phyloP scores from a whole-genome alignment of 768 basidiomycete species.

The Lyophyllum semitale region DNA sequence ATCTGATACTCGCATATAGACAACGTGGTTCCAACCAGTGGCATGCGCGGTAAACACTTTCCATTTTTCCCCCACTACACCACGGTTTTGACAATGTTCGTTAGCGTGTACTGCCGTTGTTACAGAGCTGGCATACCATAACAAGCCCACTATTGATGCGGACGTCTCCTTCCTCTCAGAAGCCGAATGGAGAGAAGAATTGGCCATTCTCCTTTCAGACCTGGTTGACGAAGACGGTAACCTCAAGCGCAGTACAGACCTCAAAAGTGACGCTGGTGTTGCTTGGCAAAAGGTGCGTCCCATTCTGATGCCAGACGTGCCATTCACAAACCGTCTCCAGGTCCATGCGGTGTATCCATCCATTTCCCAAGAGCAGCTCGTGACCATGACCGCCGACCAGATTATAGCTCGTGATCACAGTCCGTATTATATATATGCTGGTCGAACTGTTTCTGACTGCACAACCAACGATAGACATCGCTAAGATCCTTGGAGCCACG shows the following conservation, averaged over 20 bases:
- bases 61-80: background rate
- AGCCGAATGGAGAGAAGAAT: constrained; percentile 58
- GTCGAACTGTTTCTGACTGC: background rate
- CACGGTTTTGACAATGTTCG: background rate
- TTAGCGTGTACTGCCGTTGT: constrained; percentile 68
- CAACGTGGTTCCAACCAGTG: constrained; percentile 66
- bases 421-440: constrained; percentile 23
- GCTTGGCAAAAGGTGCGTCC: constrained; percentile 57
- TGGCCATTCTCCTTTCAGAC: constrained; percentile 55
- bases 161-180: constrained; percentile 60
- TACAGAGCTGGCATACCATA: constrained; percentile 60
- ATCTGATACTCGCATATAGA: constrained; percentile 25
- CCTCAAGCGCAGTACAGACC: constrained; percentile 51
- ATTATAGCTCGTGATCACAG: constrained; percentile 51
- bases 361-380: constrained; percentile 48
- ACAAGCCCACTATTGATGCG: constrained; percentile 55
- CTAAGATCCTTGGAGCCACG: constrained; percentile 48
- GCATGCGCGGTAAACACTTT: constrained; percentile 53
- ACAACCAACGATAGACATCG: constrained; percentile 35
- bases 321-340: constrained; percentile 26
- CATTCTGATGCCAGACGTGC: background rate
- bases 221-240: constrained; percentile 61
- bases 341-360: constrained; percentile 64
- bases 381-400: constrained; percentile 49
- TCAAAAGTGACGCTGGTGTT: constrained; percentile 60